Evolutionary conservation across 805 yeast species (phyloP), one percentile per base, ranked within the genome.

Genomic region (Cyberlindnera bimundalis): DNA sequence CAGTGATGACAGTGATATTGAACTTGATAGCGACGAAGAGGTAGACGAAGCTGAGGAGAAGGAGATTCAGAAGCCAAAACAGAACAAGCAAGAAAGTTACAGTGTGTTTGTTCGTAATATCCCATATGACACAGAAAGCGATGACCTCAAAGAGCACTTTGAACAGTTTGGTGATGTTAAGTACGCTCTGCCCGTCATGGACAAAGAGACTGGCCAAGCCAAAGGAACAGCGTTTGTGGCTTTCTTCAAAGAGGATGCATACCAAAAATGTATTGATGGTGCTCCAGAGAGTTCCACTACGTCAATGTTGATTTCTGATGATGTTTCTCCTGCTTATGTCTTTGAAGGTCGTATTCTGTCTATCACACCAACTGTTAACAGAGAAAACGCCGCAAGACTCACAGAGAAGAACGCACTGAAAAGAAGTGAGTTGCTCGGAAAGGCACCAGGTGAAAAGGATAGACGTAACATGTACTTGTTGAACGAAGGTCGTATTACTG

Each of bases 221-320:
- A 85, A 74, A 60, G 99, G 99, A 47, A 84, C 96, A 1, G 99
- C 96, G 0, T 93, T 93, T 60, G 96, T 93, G 31, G 95, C 96
- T 0, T 93, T 93, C 59, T 63, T 61, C 37, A 67, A 73, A 17
- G 77, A 76, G 39, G 79, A 73, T 5, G 76, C 84, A 3, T 85
- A 78, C 53, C 71, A 73, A 24, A 73, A 75, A 39, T 90, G 97
- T 65, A 59, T 90, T 26, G 69, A 70, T 5, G 73, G 79, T 54
- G 96, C 97, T 0, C 98, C 99, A 18, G 76, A 78, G 32, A 73
- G 79, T 15, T 74, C 84, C 5, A 59, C 75, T 0, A 66, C 72
- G 1, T 79, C 89, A 5, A 68, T 88, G 57, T 72, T 93, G 53
- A 80, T 93, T 43, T 83, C 97, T 11, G 99, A 91, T 61, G 97